Evolutionary conservation across 2,329 filamentous ascomycete species (phyloP).

Genomic region (Uncinocarpus reesii): DNA sequence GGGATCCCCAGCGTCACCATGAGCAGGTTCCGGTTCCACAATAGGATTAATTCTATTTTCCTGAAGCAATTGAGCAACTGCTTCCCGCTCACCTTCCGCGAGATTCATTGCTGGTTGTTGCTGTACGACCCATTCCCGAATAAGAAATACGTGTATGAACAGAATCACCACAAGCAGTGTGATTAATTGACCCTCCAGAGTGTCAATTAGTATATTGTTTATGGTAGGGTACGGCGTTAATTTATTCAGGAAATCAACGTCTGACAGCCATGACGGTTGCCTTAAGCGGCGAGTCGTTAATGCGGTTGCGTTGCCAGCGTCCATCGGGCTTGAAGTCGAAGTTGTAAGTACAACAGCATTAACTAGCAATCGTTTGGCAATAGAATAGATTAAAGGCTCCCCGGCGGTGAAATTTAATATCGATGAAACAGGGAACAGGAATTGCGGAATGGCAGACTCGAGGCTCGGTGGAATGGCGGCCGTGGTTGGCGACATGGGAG

Average conservation of each 20-base stretch:
- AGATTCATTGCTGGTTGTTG: conserved; percentile 90
- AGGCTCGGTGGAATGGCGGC: conserved; percentile 18
- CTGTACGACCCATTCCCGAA: conserved; percentile 95
- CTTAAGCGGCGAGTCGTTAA: conserved; percentile 25
- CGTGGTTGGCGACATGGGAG: conserved; percentile 22
- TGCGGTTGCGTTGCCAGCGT: conserved; percentile 22
- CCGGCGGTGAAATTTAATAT: conserved; percentile 34
- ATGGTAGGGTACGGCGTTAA: conserved; percentile 58
- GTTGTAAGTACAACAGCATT: conserved; percentile 22
- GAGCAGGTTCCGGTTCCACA: conserved; percentile 12
- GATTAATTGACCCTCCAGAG: conserved; percentile 87
- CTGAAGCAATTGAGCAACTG: conserved; percentile 40
- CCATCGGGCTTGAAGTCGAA: conserved; percentile 24
- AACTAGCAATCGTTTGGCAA: conserved; percentile 38
- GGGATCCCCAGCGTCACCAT: conserved; percentile 14
- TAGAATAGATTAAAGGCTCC: conserved; percentile 38
- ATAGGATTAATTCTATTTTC: conserved; percentile 25
- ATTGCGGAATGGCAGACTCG: conserved; percentile 22
- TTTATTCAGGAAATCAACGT: conserved; percentile 44
- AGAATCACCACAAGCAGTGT: conserved; percentile 82
- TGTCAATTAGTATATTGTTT: conserved; percentile 70
- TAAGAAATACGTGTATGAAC: conserved; percentile 94
- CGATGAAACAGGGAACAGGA: conserved; percentile 31
- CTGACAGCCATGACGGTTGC: conserved; percentile 47
- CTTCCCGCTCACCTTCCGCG: conserved; percentile 45